phyloP scores from a whole-genome alignment of 768 basidiomycete genomes.

The Candolleomyces eurysporus region DNA sequence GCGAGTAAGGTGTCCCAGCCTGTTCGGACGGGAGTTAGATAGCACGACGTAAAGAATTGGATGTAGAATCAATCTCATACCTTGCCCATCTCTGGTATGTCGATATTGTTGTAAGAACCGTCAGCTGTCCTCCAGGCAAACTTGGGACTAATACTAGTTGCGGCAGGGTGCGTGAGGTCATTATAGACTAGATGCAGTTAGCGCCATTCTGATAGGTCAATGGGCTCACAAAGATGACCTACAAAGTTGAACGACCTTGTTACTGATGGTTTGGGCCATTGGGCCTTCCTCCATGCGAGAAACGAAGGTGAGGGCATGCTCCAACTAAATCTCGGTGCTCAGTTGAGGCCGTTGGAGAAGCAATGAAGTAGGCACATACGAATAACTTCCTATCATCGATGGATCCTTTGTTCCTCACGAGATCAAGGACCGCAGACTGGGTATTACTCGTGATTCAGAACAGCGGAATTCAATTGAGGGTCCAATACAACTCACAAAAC shows the following conservation, averaged over 20 bases:
- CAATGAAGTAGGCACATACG: conserved; percentile 30
- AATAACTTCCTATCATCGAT: conserved; percentile 79
- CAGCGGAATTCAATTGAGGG: neutral
- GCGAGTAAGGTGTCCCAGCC: conserved; percentile 77
- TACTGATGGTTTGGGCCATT: conserved; percentile 34
- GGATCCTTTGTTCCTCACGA: conserved; percentile 53
- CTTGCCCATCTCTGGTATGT: conserved; percentile 69
- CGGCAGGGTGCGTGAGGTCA: conserved; percentile 77
- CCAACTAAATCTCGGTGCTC: conserved; percentile 48
- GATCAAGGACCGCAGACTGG: conserved; percentile 62
- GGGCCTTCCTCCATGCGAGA: conserved; percentile 53
- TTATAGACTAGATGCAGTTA: conserved; percentile 57
- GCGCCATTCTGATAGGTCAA: neutral
- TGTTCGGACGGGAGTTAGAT: conserved; percentile 14
- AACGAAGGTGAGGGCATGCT: conserved; percentile 64
- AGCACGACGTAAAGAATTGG: neutral
- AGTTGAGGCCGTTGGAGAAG: neutral
- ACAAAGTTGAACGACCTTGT: conserved; percentile 58
- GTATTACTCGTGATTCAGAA: neutral
- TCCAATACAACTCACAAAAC: conserved; percentile 35
- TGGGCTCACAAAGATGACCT: conserved; percentile 21
- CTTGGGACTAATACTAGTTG: conserved; percentile 60
- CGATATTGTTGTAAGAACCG: conserved; percentile 74
- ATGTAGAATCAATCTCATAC: conserved; percentile 15
- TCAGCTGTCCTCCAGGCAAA: conserved; percentile 74